Percentiles rank a stretch among this genome's conserved stretches.
Evolutionary conservation across 352 stramenopile genomes (phyloP).

Genomic region (Pythium rhizo-oryzae): DNA sequence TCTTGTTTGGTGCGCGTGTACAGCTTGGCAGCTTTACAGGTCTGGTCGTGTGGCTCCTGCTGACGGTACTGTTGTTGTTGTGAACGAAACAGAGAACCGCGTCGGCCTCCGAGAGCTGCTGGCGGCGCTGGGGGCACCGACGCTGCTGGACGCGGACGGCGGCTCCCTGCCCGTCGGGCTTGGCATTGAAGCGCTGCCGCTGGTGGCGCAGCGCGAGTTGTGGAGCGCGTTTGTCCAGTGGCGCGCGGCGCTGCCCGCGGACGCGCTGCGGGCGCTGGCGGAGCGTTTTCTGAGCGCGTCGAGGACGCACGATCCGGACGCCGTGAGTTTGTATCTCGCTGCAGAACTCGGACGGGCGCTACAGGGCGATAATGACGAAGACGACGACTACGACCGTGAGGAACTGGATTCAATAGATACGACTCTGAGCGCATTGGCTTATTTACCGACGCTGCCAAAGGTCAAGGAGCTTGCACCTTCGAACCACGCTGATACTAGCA

Average conservation of each 20-base stretch:
- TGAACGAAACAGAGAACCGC: constrained; percentile 38
- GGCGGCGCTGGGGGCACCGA: constrained; percentile 28
- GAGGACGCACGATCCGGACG: constrained; percentile 1
- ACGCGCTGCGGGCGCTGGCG: constrained; percentile 12
- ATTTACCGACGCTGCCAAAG: not conserved
- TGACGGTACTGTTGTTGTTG: not conserved
- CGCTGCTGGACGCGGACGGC: constrained; percentile 18
- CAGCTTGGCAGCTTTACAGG: not conserved
- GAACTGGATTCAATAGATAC: too few relatives aligned
- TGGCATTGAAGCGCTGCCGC: constrained; percentile 40
- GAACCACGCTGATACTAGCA: not conserved
- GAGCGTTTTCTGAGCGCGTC: constrained; percentile 14
- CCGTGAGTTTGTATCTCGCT: constrained; percentile 21
- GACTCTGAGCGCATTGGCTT: not conserved
- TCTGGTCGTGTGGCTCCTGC: not conserved
- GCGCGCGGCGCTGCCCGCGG: not conserved
- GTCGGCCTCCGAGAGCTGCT: constrained; percentile 38
- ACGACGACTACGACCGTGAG: not conserved
- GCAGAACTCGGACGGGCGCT: not conserved
- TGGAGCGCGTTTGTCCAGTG: constrained; percentile 54
- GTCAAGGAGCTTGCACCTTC: not conserved
- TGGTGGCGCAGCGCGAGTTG: constrained; percentile 53
- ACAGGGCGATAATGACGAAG: not conserved
- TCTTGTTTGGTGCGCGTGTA: constrained; percentile 38
- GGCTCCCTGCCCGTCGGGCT: constrained; percentile 32